phyloP scores from a whole-genome alignment of 352 stramenopile genomes.

The Globisporangium cystogenes region DNA sequence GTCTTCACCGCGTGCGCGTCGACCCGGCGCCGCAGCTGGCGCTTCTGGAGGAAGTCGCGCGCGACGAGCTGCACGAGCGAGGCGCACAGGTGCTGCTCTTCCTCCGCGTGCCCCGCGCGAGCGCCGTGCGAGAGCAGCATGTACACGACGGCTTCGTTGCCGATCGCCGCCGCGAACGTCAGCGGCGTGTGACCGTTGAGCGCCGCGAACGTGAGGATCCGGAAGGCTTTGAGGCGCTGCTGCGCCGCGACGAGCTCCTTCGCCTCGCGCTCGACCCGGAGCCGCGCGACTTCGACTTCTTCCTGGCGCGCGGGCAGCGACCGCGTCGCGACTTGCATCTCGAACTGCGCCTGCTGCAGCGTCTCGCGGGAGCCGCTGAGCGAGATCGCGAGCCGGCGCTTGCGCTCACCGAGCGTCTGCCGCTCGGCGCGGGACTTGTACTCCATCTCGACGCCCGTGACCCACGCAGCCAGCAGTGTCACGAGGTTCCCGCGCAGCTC shows the following conservation, averaged over 20 bases:
- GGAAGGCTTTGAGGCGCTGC: constrained; percentile 42
- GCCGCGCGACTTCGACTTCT: constrained; percentile 38
- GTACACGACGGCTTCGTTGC: constrained; percentile 73
- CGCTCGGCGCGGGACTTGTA: constrained; percentile 59
- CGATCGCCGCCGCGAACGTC: constrained; percentile 56
- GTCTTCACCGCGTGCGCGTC: constrained; percentile 8
- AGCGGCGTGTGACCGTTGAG: constrained; percentile 69
- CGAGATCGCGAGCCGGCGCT: constrained; percentile 36
- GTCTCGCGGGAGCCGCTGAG: constrained; percentile 27
- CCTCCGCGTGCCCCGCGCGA: constrained; percentile 26
- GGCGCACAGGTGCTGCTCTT: constrained; percentile 51
- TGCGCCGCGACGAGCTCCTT: constrained; percentile 35
- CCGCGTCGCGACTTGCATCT: constrained; percentile 53
- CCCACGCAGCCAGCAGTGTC: constrained; percentile 52
- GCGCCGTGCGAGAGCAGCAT: constrained; percentile 61
- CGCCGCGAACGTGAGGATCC: constrained; percentile 43
- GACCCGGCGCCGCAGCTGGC: constrained; percentile 8
- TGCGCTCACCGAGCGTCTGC: constrained; percentile 46
- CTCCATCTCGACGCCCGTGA: constrained; percentile 70
- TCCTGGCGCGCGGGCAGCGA: constrained; percentile 62
- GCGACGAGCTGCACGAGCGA: constrained; percentile 62
- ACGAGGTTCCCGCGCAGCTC: constrained; percentile 42
- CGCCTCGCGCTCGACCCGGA: constrained; percentile 19
- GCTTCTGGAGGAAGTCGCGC: constrained; percentile 38
- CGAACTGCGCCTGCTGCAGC: constrained; percentile 38